phyloP scores from a whole-genome alignment of 2,329 filamentous ascomycete genomes.

The Fusarium pseudocircinatum region DNA sequence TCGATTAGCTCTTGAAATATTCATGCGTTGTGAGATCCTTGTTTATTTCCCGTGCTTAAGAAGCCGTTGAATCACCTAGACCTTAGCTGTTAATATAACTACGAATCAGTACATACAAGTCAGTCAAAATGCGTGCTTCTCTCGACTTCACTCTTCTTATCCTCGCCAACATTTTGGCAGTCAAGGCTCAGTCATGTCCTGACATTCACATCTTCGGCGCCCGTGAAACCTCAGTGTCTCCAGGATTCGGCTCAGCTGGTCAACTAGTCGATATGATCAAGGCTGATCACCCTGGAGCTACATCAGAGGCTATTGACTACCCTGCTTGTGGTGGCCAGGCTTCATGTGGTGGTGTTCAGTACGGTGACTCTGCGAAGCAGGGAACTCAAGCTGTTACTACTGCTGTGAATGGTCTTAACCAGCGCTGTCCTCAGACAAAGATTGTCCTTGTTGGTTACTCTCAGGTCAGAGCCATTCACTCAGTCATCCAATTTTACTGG shows the following conservation, averaged over 20 bases:
- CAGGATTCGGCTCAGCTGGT: slow-evolving; percentile 62
- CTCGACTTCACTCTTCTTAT: slow-evolving; percentile 12
- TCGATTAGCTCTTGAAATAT: neutral
- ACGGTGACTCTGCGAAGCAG: slow-evolving; percentile 66
- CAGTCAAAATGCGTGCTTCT: slow-evolving; percentile 17
- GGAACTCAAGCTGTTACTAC: slow-evolving; percentile 68
- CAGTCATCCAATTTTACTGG: accelerated
- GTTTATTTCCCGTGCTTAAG: neutral
- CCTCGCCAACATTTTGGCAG: slow-evolving; percentile 9
- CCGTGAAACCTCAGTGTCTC: slow-evolving; percentile 59
- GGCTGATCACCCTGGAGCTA: slow-evolving; percentile 59
- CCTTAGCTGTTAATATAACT: neutral
- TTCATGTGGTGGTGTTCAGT: slow-evolving; percentile 67
- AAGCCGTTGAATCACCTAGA: accelerated
- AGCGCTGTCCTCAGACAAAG: slow-evolving; percentile 64
- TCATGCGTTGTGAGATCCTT: slow-evolving; percentile 2
- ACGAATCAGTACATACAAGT: accelerated
- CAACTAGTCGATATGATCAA: slow-evolving; percentile 62
- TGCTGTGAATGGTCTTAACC: slow-evolving; percentile 67
- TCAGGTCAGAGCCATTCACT: slow-evolving; percentile 48
- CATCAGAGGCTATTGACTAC: slow-evolving; percentile 64
- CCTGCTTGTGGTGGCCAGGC: slow-evolving; percentile 71
- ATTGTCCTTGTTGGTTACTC: slow-evolving; percentile 71
- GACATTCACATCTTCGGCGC: slow-evolving; percentile 58
- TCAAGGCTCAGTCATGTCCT: slow-evolving; percentile 47